Evolutionary conservation across 805 yeast genomes (phyloP).

Genomic region (Kuraishia capsulata): DNA sequence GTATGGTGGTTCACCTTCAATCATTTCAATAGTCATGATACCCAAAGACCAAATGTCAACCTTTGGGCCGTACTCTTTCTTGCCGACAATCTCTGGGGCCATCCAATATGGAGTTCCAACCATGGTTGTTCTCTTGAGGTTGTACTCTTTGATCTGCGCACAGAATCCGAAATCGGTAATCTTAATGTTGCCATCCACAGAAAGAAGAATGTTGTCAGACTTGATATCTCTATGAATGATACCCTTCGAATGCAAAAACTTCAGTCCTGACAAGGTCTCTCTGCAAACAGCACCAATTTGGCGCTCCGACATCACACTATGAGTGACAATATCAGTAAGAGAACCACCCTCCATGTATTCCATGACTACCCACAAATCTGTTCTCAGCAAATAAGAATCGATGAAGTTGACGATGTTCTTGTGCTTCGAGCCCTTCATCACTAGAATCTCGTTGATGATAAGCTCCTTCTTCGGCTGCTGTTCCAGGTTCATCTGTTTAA

Average conservation of each 20-base stretch:
- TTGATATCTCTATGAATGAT: constrained; percentile 95
- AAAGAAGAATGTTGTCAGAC: constrained; percentile 82
- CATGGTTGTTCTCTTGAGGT: constrained; percentile 73
- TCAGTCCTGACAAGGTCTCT: constrained; percentile 80
- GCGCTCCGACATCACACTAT: constrained; percentile 79
- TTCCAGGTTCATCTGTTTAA: constrained; percentile 89
- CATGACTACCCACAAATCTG: constrained; percentile 95
- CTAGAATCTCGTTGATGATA: constrained; percentile 89
- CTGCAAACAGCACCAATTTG: constrained; percentile 94
- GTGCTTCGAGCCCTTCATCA: constrained; percentile 89
- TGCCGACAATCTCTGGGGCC: constrained; percentile 83
- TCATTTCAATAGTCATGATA: constrained; percentile 82
- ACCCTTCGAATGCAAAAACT: constrained; percentile 83
- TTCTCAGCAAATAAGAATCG: constrained; percentile 63
- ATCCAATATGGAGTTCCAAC: constrained; percentile 88
- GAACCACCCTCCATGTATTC: constrained; percentile 99
- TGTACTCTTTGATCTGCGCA: constrained; percentile 68
- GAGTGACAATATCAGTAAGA: constrained; percentile 89
- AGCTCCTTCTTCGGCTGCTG: constrained; percentile 92
- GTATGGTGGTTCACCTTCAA: constrained; percentile 80
- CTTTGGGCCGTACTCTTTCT: constrained; percentile 72
- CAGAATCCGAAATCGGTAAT: constrained; percentile 78
- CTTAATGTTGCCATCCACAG: constrained; percentile 82
- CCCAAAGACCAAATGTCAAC: constrained; percentile 82
- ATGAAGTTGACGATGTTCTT: constrained; percentile 90